Conservation (phyloP, 192 early-diverging fungal species). For the Geranomyces michiganensis region DNA sequence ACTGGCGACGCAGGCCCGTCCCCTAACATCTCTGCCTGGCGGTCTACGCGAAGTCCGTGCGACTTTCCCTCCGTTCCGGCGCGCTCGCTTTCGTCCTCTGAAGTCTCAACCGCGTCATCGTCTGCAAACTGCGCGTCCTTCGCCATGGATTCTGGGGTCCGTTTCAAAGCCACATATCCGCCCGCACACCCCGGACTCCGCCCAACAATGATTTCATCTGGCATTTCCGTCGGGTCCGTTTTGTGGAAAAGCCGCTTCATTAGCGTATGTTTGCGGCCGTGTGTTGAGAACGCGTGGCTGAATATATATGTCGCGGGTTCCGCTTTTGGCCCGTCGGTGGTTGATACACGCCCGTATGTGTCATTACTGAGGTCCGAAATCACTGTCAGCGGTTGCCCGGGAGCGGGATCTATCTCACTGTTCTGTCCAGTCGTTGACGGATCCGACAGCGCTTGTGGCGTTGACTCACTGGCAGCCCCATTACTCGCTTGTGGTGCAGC, state of each 20-base stretch:
- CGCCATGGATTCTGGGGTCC: neutral
- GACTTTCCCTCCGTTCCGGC: too few relatives aligned
- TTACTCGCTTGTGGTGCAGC: too few relatives aligned
- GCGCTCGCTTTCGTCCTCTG: slow-evolving; percentile 8
- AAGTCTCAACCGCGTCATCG: neutral
- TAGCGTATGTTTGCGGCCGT: slow-evolving; percentile 30
- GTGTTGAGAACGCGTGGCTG: slow-evolving; percentile 31
- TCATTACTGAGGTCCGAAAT: too few relatives aligned
- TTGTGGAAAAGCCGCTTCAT: slow-evolving; percentile 27
- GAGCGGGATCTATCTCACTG: too few relatives aligned
- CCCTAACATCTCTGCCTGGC: too few relatives aligned
- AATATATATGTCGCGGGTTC: slow-evolving; percentile 33
- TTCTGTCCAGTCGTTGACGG: too few relatives aligned
- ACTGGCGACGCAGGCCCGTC: neutral
- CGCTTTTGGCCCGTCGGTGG: too few relatives aligned
- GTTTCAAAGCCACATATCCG: slow-evolving; percentile 9
- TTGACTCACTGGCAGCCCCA: too few relatives aligned
- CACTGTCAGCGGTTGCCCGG: too few relatives aligned
- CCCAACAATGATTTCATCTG: slow-evolving; percentile 33
- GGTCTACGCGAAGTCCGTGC: too few relatives aligned
- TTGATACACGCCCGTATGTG: too few relatives aligned
- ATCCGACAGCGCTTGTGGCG: too few relatives aligned
- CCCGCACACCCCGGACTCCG: slow-evolving; percentile 8
- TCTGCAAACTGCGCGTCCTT: neutral
- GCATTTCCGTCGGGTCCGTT: slow-evolving; percentile 15